Base-by-base conservation (phyloP, 345 rosid genomes). In the Excoecaria agallocha region DNA sequence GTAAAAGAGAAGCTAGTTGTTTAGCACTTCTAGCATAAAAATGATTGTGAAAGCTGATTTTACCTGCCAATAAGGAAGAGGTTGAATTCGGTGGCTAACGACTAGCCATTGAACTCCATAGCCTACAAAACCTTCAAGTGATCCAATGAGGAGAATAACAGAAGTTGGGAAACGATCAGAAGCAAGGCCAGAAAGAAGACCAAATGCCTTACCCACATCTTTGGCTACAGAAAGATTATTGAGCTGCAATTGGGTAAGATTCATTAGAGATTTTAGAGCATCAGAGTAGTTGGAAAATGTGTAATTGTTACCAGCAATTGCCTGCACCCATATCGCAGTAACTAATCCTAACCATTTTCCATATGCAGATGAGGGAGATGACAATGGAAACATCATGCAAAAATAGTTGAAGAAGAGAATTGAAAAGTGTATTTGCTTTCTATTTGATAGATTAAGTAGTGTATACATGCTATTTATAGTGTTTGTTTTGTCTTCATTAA, bases 61-160 rank as follows among this genome's bases (percentile, higher is more conserved):
- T n/a, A 88, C 92, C 90, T 85, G 89, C 89, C 90, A 88, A 64
- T 86, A 88, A 41, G 89, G 84, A 5, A 90, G 83, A 67, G 92
- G 88, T 20, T 48, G 66, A 17, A 90, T 84, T 16, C 75, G 64
- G 41, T 77, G 77, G 84, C 89, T 85, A 3, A 86, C 89, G 12
- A 90, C 89, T 19, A 90, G 94, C 94, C 94, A 88, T 76, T 88
- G 92, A 51, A 73, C 88, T 49, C 94, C 90, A 72, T 88, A 90
- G 11, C 92, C 92, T 6, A 88, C 6, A 43, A 88, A 78, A 5
- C 92, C 90, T 73, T 85, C 87, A 22, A 86, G 15, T 6, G 83
- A 69, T 3, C 92, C 92, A 22, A 88, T 80, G 45, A 84, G 61
- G 17, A 90, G 83, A 6, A 88, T 78, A 4, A 77, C 83, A 0